Evolutionary conservation across 2,329 filamentous ascomycete genomes (phyloP), one percentile per base, ranked within the genome.

Genomic region (Thelonectria rubi): DNA sequence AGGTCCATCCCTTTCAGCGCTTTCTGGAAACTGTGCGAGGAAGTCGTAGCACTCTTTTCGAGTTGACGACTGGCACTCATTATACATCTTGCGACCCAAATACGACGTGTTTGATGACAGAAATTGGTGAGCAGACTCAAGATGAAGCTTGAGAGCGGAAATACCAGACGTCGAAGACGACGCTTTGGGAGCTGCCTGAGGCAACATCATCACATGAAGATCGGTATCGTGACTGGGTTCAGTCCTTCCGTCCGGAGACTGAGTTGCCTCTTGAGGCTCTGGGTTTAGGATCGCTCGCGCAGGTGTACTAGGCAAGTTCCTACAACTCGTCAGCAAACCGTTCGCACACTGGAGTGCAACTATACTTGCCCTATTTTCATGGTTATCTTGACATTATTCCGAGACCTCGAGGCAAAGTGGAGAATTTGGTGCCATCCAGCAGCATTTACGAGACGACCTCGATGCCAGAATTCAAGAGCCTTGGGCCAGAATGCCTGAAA

Each of bases 401-500:
- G 68, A 21, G 54, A 62, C 17, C 55, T 58, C 9, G 70, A 66
- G 0, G 72, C 70, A 6, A 74, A 32, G n/a, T 68, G 71, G 7
- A 77, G 58, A 1, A 77, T 64, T 40, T 65, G 76, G 2, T 69
- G 69, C 76, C 73, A 77, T 21, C 65, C 68, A 3, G 56, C 55
- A 3, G 71, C 65, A 3, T 67, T 70, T 2, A 79, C 50, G 2
- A 66, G 53, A 45, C 72, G 73, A 8, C 70, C 70, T 17, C 73
- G 72, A 21, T 75, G 73, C 47, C 69, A 76, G 34, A 82, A 80
- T n/a, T 75, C 73, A 1, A 80, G 58, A 2, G 64, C 63, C 10
- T 68, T 67, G 1, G 80, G 79, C 78, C 80, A 82, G 60, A 81
- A 81, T 6, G 76, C 74, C 42, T 73, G 70, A 46, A 82, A 82